Percentiles rank a stretch among this genome's conserved stretches.
phyloP scores from a whole-genome alignment of 371 early-diverging fungal species.

The Choanephora cucurbitarum region DNA sequence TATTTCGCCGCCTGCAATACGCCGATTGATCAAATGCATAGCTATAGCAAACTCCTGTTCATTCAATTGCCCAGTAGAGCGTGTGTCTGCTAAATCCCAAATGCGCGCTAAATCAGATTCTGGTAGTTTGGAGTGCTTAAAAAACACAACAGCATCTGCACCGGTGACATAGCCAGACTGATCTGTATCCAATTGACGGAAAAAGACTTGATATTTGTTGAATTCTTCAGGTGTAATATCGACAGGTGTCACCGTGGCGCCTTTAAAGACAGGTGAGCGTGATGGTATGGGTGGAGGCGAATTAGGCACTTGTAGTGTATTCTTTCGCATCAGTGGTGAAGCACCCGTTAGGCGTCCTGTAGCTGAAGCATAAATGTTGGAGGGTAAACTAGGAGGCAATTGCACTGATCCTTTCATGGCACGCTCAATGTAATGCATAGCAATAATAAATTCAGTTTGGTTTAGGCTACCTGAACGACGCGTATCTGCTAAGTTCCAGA shows the following conservation, averaged over 20 bases:
- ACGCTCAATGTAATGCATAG: conserved; percentile 79
- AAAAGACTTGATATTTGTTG: conserved; percentile 31
- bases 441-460: conserved; percentile 76
- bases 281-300: conserved; percentile 13
- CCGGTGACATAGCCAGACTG: conserved; percentile 41
- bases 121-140: conserved; percentile 73
- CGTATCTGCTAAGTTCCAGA: conserved; percentile 74
- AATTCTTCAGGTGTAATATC: conserved; percentile 38
- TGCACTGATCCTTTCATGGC: conserved; percentile 58
- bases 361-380: conserved; percentile 59
- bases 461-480: conserved; percentile 67
- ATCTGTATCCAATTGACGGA: conserved; percentile 34
- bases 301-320: conserved; percentile 21
- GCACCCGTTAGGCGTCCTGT: conserved; percentile 43
- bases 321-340: conserved; percentile 32
- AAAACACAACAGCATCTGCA: conserved; percentile 74
- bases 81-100: conserved; percentile 68
- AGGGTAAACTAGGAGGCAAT: conserved; percentile 64
- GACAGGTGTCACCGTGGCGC: neutral
- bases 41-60: conserved; percentile 60
- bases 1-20: conserved; percentile 49
- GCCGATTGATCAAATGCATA: conserved; percentile 63
- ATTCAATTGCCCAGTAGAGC: conserved; percentile 44
- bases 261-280: conserved; percentile 24
- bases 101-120: conserved; percentile 68